Base-by-base conservation (phyloP, 2,329 filamentous ascomycete genomes). In the Celoporthe dispersa region DNA sequence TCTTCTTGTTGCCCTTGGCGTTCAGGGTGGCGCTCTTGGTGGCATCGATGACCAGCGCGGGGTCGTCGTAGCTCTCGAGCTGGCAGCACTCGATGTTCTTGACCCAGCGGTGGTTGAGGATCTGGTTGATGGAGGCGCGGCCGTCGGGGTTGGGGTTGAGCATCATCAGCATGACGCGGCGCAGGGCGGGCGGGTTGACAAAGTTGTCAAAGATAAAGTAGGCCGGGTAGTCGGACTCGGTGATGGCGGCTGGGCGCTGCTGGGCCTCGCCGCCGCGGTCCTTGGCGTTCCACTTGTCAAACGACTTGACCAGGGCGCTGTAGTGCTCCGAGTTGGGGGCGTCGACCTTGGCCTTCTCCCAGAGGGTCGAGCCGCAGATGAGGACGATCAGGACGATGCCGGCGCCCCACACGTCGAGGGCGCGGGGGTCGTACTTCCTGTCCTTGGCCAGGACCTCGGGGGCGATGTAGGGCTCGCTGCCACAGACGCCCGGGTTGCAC, bases 391-490 rank as follows among this genome's bases (percentile, higher is more conserved):
- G 95, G 73, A 96, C 91, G 69, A 97, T 90, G 33, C 91, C 94
- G 65, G 91, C 91, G 68, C 92, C 91, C 94, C 94, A 97, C 16
- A 97, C 91, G 76, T 97, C 94, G 16, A 97, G 83, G 4, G 91
- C 88, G 61, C 93, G 90, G 1, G 94, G 91, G 77, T 97, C 94
- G 75, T 87, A 90, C 66, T 84, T 80, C 75, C 82, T 80, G 72
- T 89, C 84, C 83, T 92, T 93, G 61, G 85, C 85, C 48, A 96
- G 83, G 6, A 97, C 92, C 79, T 97, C 94, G 1, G 94, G 94
- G 0, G 94, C 92, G 75, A 96, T 94, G 79, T 97, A 97, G 1
- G 94, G 94, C 75, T 92, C 85, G 77, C 92, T 95, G 72, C 94
- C 94, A 78, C 93, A 95, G 74, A 97, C 92, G 28, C 93, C 94